phyloP scores from a whole-genome alignment of 2,329 filamentous ascomycete genomes.

The Penicillium occitanis region DNA sequence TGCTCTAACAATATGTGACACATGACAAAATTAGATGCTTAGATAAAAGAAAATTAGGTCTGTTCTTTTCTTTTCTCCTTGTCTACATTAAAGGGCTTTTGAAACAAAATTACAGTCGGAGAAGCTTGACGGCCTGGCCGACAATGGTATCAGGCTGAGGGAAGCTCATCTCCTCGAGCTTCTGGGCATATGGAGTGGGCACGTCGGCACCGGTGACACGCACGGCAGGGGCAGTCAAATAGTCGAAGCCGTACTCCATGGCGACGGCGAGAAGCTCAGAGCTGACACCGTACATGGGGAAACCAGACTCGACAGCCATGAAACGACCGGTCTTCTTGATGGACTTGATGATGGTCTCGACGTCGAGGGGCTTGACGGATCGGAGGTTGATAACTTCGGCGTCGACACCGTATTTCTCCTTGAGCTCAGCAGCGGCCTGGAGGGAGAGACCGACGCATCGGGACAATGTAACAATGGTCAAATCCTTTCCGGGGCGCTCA shows the following conservation, averaged over 20 bases:
- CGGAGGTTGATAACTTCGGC: constrained; percentile 97
- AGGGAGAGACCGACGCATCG: constrained; percentile 93
- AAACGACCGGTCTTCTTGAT: constrained; percentile 98
- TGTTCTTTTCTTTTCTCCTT: constrained; percentile 5
- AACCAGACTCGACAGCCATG: constrained; percentile 90
- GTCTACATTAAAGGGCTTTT: constrained; percentile 12
- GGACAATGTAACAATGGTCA: constrained; percentile 92
- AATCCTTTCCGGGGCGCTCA: constrained; percentile 90
- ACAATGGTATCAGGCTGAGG: constrained; percentile 86
- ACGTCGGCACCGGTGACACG: constrained; percentile 96
- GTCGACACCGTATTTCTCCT: constrained; percentile 95
- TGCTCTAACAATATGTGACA: constrained; percentile 37
- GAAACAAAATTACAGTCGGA: constrained; percentile 63
- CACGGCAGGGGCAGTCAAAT: constrained; percentile 89
- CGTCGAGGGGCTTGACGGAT: constrained; percentile 92
- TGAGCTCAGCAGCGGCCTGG: constrained; percentile 81
- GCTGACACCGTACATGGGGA: constrained; percentile 89
- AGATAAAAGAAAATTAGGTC: not conserved
- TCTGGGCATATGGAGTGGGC: constrained; percentile 89
- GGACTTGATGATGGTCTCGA: constrained; percentile 92
- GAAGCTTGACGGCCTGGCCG: constrained; percentile 82
- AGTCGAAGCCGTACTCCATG: constrained; percentile 98
- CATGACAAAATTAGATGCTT: constrained; percentile 32
- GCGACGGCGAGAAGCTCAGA: constrained; percentile 90
- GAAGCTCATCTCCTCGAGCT: constrained; percentile 94